A percentile compares a stretch with the other conserved stretches of the same genome.
Conservation (phyloP, 331 rosid genomes). For the Cydonia oblonga region DNA sequence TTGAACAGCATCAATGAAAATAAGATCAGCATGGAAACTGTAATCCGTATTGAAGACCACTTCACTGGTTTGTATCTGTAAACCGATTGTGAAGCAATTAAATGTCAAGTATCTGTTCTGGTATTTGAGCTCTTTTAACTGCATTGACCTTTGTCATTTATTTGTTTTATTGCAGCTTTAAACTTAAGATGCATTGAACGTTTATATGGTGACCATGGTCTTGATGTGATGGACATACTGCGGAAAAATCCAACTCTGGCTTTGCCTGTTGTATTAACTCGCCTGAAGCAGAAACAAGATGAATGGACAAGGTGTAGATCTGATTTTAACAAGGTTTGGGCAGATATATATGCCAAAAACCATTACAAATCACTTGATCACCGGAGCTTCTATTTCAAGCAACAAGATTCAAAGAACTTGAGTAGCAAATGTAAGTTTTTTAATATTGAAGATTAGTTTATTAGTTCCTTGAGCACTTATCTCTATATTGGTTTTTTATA, state of each 20-base stretch:
- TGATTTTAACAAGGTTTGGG: slow-evolving; percentile 88
- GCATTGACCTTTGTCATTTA: neutral
- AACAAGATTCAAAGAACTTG: slow-evolving; percentile 88
- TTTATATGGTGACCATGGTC: slow-evolving; percentile 83
- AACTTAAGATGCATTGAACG: slow-evolving; percentile 83
- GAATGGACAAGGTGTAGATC: slow-evolving; percentile 80
- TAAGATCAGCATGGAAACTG: slow-evolving; percentile 45
- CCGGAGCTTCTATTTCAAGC: slow-evolving; percentile 86
- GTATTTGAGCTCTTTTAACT: slow-evolving; percentile 10
- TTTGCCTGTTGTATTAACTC: slow-evolving; percentile 59
- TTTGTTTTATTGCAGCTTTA: slow-evolving; percentile 36
- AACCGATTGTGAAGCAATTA: slow-evolving; percentile 8
- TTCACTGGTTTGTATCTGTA: slow-evolving; percentile 60
- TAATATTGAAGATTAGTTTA: neutral
- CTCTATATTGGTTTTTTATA: neutral
- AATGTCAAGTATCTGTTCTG: neutral
- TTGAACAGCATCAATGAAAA: slow-evolving; percentile 53
- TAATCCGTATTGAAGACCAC: slow-evolving; percentile 63
- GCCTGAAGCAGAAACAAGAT: slow-evolving; percentile 81
- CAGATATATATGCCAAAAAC: slow-evolving; percentile 76
- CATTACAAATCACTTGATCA: slow-evolving; percentile 91
- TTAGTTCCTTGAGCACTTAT: neutral
- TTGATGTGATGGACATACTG: slow-evolving; percentile 68
- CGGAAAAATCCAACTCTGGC: slow-evolving; percentile 65
- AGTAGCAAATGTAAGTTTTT: slow-evolving; percentile 62